Evolutionary conservation across 2,329 filamentous ascomycete genomes (phyloP).

Genomic region (Aspergillus sp.): DNA sequence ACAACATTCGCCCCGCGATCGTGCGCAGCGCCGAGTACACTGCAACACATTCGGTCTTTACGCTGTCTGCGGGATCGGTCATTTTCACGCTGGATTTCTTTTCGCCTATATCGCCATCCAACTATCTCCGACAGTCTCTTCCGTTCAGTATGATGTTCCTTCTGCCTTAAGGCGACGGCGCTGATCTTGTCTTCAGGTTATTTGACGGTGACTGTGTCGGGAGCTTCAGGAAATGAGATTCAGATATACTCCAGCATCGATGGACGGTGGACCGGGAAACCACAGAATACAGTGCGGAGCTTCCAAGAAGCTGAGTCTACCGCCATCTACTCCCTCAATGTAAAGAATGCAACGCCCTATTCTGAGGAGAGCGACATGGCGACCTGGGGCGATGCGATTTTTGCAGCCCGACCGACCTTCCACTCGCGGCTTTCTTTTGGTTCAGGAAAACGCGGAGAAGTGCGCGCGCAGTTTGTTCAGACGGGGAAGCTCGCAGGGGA

Average conservation of each 20-base stretch:
- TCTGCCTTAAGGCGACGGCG: neutral
- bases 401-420: slow-evolving; percentile 34
- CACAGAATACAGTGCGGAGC: slow-evolving; percentile 20
- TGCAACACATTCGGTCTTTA: slow-evolving; percentile 43
- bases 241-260: slow-evolving; percentile 47
- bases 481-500: slow-evolving; percentile 28
- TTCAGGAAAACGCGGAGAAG: slow-evolving; percentile 26
- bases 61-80: slow-evolving; percentile 35
- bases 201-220: slow-evolving; percentile 37
- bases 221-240: slow-evolving; percentile 25
- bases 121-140: slow-evolving; percentile 44
- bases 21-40: slow-evolving; percentile 40
- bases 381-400: slow-evolving; percentile 42
- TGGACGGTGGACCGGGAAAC: slow-evolving; percentile 43
- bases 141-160: slow-evolving; percentile 35
- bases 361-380: slow-evolving; percentile 41
- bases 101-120: slow-evolving; percentile 43
- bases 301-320: slow-evolving; percentile 25
- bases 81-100: slow-evolving; percentile 44
- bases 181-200: slow-evolving; percentile 30
- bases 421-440: slow-evolving; percentile 27
- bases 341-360: slow-evolving; percentile 31
- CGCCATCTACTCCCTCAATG: slow-evolving; percentile 32
- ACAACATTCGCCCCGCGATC: slow-evolving; percentile 30
- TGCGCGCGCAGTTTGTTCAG: slow-evolving; percentile 32